Evolutionary conservation across 768 basidiomycete genomes (phyloP).

Genomic region (Rhodotorula taiwanensis): DNA sequence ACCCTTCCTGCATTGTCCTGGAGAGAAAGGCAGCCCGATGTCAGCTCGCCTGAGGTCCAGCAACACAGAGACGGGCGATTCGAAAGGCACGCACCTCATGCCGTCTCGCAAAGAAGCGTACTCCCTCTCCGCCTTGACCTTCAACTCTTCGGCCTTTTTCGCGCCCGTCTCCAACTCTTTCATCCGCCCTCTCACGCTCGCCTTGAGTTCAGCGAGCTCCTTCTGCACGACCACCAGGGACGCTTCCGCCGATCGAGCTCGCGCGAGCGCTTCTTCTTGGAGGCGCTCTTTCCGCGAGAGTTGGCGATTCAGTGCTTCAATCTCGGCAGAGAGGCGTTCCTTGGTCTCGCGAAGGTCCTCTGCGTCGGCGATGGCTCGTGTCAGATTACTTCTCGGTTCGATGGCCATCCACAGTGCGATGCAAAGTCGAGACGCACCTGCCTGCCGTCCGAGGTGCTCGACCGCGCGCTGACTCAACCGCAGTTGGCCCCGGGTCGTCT

Average conservation of each 20-base stretch:
- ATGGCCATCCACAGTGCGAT: slow-evolving; percentile 45
- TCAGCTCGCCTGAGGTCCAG: background rate
- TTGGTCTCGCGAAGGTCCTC: slow-evolving; percentile 83
- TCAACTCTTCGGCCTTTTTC: slow-evolving; percentile 40
- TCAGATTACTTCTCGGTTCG: no score
- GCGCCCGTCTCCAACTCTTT: slow-evolving; percentile 55
- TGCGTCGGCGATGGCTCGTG: background rate
- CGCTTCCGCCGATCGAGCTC: slow-evolving; percentile 77
- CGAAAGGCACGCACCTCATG: slow-evolving; percentile 49
- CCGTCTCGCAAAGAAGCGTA: slow-evolving; percentile 72
- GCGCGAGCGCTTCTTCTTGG: slow-evolving; percentile 77
- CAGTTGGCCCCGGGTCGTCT: slow-evolving; percentile 77
- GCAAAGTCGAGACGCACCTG: slow-evolving; percentile 14
- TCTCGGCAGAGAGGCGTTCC: slow-evolving; percentile 73
- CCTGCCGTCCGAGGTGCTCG: slow-evolving; percentile 50
- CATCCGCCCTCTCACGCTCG: slow-evolving; percentile 64
- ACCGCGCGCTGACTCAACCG: slow-evolving; percentile 73
- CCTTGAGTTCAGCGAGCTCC: slow-evolving; percentile 66
- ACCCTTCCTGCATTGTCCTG: slow-evolving; percentile 58
- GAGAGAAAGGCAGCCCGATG: accelerated
- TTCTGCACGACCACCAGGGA: slow-evolving; percentile 62
- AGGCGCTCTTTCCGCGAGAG: slow-evolving; percentile 79
- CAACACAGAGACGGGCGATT: no score
- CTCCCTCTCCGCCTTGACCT: slow-evolving; percentile 74
- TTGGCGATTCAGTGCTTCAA: slow-evolving; percentile 79